These are phyloP conservation scores for Calycina herbarum DNA, from an alignment of 2,329 filamentous ascomycete genomes.

Conservation along the genomic window DNA sequence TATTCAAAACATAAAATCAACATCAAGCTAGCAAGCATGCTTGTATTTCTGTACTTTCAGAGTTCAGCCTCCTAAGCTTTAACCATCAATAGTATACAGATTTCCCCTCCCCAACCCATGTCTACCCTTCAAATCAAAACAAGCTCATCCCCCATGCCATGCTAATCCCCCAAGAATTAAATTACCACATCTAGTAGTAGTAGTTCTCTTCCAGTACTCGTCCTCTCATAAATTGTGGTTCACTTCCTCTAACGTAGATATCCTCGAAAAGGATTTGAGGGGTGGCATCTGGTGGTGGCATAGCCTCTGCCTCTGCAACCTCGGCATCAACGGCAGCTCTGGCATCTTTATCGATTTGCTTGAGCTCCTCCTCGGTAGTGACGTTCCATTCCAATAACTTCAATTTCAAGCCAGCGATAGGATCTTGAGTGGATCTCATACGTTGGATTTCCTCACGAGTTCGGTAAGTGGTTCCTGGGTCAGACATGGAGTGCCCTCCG, in stretches of 20 bases:
- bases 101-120: background rate
- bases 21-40: background rate
- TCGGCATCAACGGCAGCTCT: conserved; percentile 83
- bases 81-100: conserved; percentile 10
- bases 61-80: conserved; percentile 4
- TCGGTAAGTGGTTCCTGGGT: conserved; percentile 98
- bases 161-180: background rate
- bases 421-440: conserved; percentile 98
- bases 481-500: conserved; percentile 99
- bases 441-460: conserved; percentile 99
- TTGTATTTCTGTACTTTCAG: conserved; percentile 6
- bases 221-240: conserved; percentile 86
- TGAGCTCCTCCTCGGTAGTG: conserved; percentile 90
- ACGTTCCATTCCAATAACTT: conserved; percentile 97
- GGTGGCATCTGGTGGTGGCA: conserved; percentile 76
- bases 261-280: conserved; percentile 90
- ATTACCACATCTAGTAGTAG: conserved; percentile 48
- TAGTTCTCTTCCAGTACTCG: conserved; percentile 90
- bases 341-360: conserved; percentile 92
- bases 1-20: background rate
- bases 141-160: conserved; percentile 1
- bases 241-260: conserved; percentile 86
- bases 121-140: conserved; percentile 1
- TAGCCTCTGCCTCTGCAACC: conserved; percentile 86
- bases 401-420: conserved; percentile 96